These are phyloP conservation scores for Tolypocladium sp. DNA, from an alignment of 2,329 filamentous ascomycete genomes.

Conservation along the genomic window DNA sequence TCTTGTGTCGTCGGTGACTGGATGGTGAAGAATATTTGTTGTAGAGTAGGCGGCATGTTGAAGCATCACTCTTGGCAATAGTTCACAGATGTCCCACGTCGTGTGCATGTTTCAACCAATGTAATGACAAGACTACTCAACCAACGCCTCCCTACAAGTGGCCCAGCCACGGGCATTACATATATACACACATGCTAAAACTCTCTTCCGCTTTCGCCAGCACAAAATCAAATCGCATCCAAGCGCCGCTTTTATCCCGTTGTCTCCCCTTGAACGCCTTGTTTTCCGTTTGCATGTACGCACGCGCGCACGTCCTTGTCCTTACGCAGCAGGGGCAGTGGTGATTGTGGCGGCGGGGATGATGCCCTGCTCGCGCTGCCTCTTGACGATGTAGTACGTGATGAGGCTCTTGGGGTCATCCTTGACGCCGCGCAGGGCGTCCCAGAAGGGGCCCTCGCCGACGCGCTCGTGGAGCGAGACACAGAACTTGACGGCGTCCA, in stretches of 20 bases:
- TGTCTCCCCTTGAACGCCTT: neutral
- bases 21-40: neutral
- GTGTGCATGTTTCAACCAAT: neutral
- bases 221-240: neutral
- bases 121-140: neutral
- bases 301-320: neutral
- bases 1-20: neutral
- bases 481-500: conserved; percentile 74
- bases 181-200: neutral
- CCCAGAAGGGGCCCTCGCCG: conserved; percentile 58
- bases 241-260: conserved; percentile 3
- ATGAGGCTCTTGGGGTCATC: conserved; percentile 70
- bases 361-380: conserved; percentile 43
- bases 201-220: neutral
- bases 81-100: neutral
- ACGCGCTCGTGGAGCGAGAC: conserved; percentile 58
- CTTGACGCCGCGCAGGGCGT: conserved; percentile 50
- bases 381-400: conserved; percentile 72
- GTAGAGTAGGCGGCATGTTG: neutral
- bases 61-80: neutral
- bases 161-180: neutral
- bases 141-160: neutral
- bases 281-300: neutral
- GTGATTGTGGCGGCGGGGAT: neutral
- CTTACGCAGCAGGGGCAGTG: neutral